Evolutionary conservation across 495 filamentous ascomycete genomes (phyloP), one percentile per base, ranked within the genome.

Genomic region (Neurospora sp.): DNA sequence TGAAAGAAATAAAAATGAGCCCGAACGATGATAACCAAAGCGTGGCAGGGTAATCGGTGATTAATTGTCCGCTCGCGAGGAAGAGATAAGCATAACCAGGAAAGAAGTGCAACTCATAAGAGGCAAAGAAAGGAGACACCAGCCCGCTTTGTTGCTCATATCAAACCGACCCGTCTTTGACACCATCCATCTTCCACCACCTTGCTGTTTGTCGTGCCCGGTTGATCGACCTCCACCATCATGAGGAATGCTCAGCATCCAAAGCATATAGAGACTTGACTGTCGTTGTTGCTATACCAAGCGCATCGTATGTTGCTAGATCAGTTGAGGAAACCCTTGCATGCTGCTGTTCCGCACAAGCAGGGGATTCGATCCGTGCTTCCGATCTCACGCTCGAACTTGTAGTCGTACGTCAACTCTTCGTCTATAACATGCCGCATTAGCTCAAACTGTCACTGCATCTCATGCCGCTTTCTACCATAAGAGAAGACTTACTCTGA

Each of bases 321-420:
- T 89, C 87, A 99, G 82, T 99, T 99, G 83, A 99, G 92, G 85
- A 98, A 99, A 71, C 96, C 96, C 86, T 99, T 99, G 85, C 96
- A 99, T 23, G 92, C 93, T 11, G 92, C 90, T 44, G 95, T 97
- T 69, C 96, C 96, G 83, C 96, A 99, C 44, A 99, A 89, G 83
- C 96, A 99, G 31, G 96, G 96, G 76, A 99, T 97, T 73, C 96
- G 93, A 82, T 99, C 96, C 75, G 93, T 89, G 77, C 92, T 95
- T 74, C 92, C 93, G 80, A 96, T 92, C 81, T 99, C 96, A 76
- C 96, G 91, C 85, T 99, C 96, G 81, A 99, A 99, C 83, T 99
- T 99, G 88, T 99, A 99, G 85, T 99, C 96, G 86, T 99, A 99
- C 4, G 96, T 99, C 75, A 99, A 89, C 82, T 99, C 96, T 84